A percentile compares a stretch with the other conserved stretches of the same genome.
phyloP scores from a whole-genome alignment of 441 rosid species.

The Isatis lusitanica region DNA sequence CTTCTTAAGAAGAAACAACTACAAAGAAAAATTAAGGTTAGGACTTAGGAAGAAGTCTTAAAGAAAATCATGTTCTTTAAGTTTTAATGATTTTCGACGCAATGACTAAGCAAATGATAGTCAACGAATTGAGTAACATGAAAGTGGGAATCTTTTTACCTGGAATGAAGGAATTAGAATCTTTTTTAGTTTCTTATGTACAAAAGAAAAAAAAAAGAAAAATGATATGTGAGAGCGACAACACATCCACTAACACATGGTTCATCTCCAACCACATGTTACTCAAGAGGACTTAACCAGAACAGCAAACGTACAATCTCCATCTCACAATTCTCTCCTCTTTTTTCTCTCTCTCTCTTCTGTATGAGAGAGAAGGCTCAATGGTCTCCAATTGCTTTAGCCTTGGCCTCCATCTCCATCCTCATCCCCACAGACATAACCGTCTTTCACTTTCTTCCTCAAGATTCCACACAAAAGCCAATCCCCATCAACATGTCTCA shows the following conservation, averaged over 20 bases:
- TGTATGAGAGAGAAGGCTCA: slow-evolving; percentile 15
- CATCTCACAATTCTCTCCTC: slow-evolving; percentile 21
- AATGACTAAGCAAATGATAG: slow-evolving; percentile 9
- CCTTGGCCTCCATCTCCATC: slow-evolving; percentile 50
- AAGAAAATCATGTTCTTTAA: neutral
- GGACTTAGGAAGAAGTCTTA: neutral
- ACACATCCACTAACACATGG: slow-evolving; percentile 23
- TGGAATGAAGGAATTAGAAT: neutral
- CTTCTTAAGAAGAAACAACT: neutral
- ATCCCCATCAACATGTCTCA: slow-evolving; percentile 31
- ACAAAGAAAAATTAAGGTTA: slow-evolving; percentile 11
- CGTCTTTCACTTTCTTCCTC: slow-evolving; percentile 27
- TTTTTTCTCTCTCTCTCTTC: neutral
- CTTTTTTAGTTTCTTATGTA: neutral
- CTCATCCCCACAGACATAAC: slow-evolving; percentile 33
- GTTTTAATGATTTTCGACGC: neutral
- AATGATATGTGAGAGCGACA: slow-evolving; percentile 30
- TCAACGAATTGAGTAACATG: slow-evolving; percentile 25
- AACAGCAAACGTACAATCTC: slow-evolving; percentile 24
- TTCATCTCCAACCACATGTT: slow-evolving; percentile 35
- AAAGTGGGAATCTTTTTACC: slow-evolving; percentile 15
- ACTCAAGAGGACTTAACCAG: slow-evolving; percentile 7
- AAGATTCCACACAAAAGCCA: slow-evolving; percentile 29
- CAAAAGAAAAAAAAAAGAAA: neutral
- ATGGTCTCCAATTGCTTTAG: slow-evolving; percentile 61